Evolutionary conservation across 805 yeast species (phyloP).

Genomic region (Kodamaea jinghongensis): DNA sequence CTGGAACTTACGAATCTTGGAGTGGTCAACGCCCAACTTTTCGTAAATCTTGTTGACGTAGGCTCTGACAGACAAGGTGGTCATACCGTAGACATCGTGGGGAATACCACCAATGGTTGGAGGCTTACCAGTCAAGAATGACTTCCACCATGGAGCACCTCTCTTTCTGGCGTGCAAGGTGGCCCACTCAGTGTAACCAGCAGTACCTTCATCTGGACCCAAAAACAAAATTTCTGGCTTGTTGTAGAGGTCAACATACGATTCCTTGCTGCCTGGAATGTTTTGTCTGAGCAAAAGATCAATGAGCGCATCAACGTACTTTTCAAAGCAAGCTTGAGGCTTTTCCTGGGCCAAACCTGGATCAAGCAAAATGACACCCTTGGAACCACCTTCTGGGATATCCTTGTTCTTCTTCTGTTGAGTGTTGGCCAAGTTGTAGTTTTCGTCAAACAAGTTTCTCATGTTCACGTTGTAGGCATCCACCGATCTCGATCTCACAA

Average conservation of each 20-base stretch:
- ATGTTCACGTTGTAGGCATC: constrained; percentile 86
- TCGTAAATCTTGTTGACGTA: constrained; percentile 86
- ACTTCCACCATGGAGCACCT: constrained; percentile 98
- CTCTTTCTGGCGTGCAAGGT: constrained; percentile 87
- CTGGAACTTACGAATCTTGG: constrained; percentile 73
- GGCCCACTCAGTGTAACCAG: constrained; percentile 95
- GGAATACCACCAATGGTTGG: constrained; percentile 95
- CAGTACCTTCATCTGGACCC: constrained; percentile 99
- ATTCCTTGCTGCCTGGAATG: constrained; percentile 75
- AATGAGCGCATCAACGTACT: constrained; percentile 87
- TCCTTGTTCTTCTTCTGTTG: constrained; percentile 97
- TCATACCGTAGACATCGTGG: constrained; percentile 97
- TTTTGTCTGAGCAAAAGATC: constrained; percentile 74
- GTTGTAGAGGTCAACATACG: constrained; percentile 78
- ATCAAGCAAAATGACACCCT: constrained; percentile 90
- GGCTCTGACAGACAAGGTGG: constrained; percentile 89
- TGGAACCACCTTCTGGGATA: constrained; percentile 98
- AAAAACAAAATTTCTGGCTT: constrained; percentile 88
- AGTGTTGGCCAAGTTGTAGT: constrained; percentile 91
- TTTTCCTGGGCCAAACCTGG: constrained; percentile 73
- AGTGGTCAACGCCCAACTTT: constrained; percentile 60
- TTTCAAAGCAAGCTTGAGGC: constrained; percentile 82
- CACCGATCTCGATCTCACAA: constrained; percentile 79
- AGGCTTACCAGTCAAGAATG: constrained; percentile 94
- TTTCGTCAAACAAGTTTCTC: constrained; percentile 90